Conservation (phyloP, 2,329 filamentous ascomycete species). For the Diaporthe citri region DNA sequence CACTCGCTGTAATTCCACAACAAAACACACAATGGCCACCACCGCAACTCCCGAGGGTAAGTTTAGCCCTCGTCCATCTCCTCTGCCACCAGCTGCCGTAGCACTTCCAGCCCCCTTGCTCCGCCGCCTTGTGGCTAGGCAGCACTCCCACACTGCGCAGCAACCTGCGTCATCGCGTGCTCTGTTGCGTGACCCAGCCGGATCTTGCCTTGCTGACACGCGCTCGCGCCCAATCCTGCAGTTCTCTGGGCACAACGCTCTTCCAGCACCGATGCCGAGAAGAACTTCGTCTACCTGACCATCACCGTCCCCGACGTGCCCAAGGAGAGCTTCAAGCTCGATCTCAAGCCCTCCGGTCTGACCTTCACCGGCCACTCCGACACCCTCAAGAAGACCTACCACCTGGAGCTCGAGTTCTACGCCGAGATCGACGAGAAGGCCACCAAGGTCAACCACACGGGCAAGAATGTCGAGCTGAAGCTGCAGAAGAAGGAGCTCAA, state of each 20-base stretch:
- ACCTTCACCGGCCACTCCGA: slow-evolving; percentile 86
- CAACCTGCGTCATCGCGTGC: not conserved
- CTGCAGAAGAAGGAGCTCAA: slow-evolving; percentile 97
- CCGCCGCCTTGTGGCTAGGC: slow-evolving; percentile 2
- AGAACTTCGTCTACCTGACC: slow-evolving; percentile 96
- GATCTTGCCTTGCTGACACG: slow-evolving; percentile 1
- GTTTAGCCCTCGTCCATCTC: slow-evolving; percentile 40
- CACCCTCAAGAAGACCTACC: slow-evolving; percentile 88
- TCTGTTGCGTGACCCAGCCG: not conserved
- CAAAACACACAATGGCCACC: slow-evolving; percentile 46
- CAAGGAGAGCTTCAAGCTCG: slow-evolving; percentile 80
- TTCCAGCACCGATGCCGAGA: slow-evolving; percentile 79
- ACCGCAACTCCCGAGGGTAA: slow-evolving; percentile 55
- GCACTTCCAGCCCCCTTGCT: not conserved
- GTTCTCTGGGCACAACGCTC: slow-evolving; percentile 99
- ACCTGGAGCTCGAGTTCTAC: slow-evolving; percentile 88
- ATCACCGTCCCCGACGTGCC: slow-evolving; percentile 90
- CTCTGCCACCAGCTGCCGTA: slow-evolving; percentile 3
- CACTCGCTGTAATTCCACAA: slow-evolving; percentile 1
- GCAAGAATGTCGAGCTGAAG: slow-evolving; percentile 89
- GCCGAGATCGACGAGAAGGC: slow-evolving; percentile 88
- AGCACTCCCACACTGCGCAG: slow-evolving; percentile 14
- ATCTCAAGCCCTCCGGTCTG: slow-evolving; percentile 82
- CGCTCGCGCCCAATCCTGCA: slow-evolving; percentile 53
- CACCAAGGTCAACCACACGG: slow-evolving; percentile 89